Conservation (phyloP, 176 grass and related monocot species). For the Phragmites australis region DNA sequence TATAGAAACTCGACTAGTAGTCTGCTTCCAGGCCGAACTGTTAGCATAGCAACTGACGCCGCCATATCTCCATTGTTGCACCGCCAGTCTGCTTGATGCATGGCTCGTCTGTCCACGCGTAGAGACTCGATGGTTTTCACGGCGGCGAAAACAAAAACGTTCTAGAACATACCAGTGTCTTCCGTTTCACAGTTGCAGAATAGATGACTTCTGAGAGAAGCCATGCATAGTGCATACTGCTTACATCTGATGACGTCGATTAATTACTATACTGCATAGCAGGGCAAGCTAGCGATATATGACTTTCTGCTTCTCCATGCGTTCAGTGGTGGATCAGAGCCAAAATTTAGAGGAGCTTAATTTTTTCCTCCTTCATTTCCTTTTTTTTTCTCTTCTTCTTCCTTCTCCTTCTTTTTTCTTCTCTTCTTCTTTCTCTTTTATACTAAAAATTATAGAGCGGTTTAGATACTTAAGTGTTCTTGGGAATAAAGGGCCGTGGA, state of each 20-base stretch:
- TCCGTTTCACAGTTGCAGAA: not conserved
- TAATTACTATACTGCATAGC: not conserved
- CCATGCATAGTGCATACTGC: not conserved
- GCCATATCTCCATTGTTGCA: not conserved
- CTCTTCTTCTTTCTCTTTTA: too few relatives aligned
- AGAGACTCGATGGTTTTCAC: slow-evolving; percentile 2
- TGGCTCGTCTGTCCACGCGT: not conserved
- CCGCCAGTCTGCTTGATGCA: not conserved
- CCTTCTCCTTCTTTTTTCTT: too few relatives aligned
- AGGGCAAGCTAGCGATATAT: too few relatives aligned
- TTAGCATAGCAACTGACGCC: not conserved
- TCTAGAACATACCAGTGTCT: slow-evolving; percentile 28
- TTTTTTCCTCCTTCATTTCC: too few relatives aligned
- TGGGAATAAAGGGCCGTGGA: too few relatives aligned
- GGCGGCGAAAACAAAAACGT: not conserved
- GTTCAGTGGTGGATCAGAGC: too few relatives aligned
- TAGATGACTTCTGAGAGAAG: not conserved
- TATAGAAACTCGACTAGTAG: not conserved
- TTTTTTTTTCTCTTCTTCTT: too few relatives aligned
- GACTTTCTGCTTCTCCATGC: not conserved
- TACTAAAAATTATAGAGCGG: too few relatives aligned
- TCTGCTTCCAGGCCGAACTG: not conserved
- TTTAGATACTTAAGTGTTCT: too few relatives aligned
- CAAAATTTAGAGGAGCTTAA: too few relatives aligned
- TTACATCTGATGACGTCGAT: slow-evolving; percentile 31